Conservation (phyloP, 352 stramenopile genomes). For the Globisporangium alternatum region DNA sequence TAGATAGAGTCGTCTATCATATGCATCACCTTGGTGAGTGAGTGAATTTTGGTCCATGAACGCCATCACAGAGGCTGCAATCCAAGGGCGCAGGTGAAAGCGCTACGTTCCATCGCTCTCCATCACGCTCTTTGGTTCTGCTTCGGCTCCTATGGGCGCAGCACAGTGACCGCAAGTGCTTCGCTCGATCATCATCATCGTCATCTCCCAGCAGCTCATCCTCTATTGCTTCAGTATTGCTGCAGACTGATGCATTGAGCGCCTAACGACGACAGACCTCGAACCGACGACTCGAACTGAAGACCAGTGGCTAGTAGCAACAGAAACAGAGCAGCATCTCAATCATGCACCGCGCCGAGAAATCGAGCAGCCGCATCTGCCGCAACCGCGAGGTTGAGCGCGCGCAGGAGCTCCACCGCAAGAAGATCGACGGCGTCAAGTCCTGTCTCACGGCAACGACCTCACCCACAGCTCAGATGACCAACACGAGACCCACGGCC, state of each 20-base stretch:
- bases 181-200: background rate
- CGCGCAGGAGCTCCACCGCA: constrained; percentile 62
- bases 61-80: background rate
- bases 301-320: background rate
- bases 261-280: background rate
- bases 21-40: background rate
- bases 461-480: background rate
- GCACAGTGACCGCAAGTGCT: background rate
- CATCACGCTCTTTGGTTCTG: background rate
- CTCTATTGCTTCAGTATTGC: background rate
- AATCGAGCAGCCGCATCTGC: constrained; percentile 76
- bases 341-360: constrained; percentile 68
- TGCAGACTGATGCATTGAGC: background rate
- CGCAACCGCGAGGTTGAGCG: constrained; percentile 66
- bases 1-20: background rate
- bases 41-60: background rate
- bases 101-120: no score
- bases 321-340: background rate
- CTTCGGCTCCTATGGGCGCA: background rate
- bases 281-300: background rate
- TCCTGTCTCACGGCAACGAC: constrained; percentile 37
- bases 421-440: constrained; percentile 69
- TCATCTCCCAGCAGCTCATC: background rate
- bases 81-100: background rate
- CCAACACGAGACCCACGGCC: constrained; percentile 8